These are phyloP conservation scores for Curvularia lunata DNA, from an alignment of 2,329 filamentous ascomycete genomes.

Conservation along the genomic window DNA sequence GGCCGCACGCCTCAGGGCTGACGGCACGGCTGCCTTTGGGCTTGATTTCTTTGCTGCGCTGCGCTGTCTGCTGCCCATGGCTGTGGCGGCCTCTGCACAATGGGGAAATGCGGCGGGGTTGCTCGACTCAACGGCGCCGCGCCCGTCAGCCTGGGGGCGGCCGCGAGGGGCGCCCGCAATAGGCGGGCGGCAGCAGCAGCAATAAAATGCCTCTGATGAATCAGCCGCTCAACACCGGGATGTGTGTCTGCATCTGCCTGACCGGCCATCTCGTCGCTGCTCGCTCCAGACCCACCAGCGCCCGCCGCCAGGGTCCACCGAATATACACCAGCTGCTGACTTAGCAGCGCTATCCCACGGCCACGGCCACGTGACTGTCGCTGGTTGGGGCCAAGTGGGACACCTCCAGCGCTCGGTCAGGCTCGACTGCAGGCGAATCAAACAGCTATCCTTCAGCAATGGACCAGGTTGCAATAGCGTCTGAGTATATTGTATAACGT, in stretches of 20 bases:
- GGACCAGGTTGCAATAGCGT: too few species aligned
- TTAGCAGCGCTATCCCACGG: background rate
- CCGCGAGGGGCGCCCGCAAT: background rate
- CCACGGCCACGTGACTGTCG: too few species aligned
- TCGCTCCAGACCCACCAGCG: conserved; percentile 2
- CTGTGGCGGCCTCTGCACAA: background rate
- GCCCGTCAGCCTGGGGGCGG: conserved; percentile 14
- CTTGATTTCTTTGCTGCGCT: background rate
- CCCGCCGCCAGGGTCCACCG: conserved; percentile 15
- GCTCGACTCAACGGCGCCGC: conserved; percentile 11
- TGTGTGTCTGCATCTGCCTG: too few species aligned
- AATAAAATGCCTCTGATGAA: background rate
- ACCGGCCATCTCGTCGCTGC: too few species aligned
- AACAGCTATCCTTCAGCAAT: too few species aligned
- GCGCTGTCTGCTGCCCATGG: background rate
- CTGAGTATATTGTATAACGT: too few species aligned
- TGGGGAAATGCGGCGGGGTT: conserved; percentile 19
- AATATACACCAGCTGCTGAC: background rate
- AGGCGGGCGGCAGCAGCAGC: too few species aligned
- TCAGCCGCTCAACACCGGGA: background rate
- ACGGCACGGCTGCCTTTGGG: background rate
- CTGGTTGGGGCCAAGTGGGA: too few species aligned
- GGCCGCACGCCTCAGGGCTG: conserved; percentile 7
- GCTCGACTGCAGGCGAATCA: too few species aligned
- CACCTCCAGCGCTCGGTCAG: too few species aligned